Conservation (phyloP, 495 filamentous ascomycete genomes). For the Cercophora newfieldiana region DNA sequence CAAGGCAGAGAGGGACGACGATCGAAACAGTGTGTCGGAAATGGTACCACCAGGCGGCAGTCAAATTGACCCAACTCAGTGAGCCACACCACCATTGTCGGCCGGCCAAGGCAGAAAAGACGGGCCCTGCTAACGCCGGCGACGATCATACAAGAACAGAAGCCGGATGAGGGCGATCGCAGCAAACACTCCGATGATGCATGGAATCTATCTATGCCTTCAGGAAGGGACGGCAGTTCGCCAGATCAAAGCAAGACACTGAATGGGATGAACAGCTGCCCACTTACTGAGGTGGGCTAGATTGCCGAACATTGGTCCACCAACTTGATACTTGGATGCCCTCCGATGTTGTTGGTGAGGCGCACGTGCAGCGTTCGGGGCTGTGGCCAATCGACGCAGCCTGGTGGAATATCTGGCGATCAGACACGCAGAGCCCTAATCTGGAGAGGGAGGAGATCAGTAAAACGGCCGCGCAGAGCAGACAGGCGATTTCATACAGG, state of each 20-base stretch:
- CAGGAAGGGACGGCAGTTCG: background rate
- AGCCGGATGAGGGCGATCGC: background rate
- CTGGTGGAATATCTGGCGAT: background rate
- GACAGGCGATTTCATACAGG: background rate
- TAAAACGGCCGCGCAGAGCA: background rate
- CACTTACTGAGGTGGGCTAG: constrained; percentile 39
- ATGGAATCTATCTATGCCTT: background rate
- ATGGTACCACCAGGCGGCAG: background rate
- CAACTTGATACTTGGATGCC: background rate
- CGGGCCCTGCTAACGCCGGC: constrained; percentile 16
- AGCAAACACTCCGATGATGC: background rate
- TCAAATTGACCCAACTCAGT: background rate
- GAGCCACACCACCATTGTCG: background rate
- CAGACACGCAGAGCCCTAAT: background rate
- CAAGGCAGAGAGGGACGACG: background rate
- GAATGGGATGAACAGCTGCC: background rate
- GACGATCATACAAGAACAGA: constrained; percentile 27
- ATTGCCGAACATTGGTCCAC: constrained; percentile 35
- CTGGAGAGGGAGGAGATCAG: background rate
- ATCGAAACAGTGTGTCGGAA: constrained; percentile 9
- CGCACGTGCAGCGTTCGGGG: background rate
- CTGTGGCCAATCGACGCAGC: background rate
- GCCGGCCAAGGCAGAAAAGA: background rate
- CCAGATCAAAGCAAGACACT: background rate
- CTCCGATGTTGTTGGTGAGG: background rate